Conservation (phyloP, 495 filamentous ascomycete species). For the Parathielavia hyrcaniae region DNA sequence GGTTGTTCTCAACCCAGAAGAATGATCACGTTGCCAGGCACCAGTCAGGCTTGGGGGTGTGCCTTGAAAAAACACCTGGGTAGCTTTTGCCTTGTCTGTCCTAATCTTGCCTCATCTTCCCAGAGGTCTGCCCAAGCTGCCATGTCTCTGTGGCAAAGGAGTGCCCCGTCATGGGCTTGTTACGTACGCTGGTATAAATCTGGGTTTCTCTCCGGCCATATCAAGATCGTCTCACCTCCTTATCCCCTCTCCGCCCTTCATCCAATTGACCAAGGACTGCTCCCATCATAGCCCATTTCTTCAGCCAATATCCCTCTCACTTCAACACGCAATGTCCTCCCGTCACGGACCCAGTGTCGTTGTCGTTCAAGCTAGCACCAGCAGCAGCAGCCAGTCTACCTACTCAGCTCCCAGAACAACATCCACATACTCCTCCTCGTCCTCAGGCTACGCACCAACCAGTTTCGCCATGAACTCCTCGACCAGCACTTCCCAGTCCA, state of each 20-base stretch:
- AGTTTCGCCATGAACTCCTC: slow-evolving; percentile 16
- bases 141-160: background rate
- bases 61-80: slow-evolving; percentile 23
- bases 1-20: slow-evolving; percentile 12
- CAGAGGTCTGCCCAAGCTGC: slow-evolving; percentile 3
- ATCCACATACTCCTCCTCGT: slow-evolving; percentile 15
- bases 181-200: background rate
- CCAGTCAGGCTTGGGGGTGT: slow-evolving; percentile 21
- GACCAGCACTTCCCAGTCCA: slow-evolving; percentile 3
- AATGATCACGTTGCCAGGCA: slow-evolving; percentile 13
- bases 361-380: slow-evolving; percentile 8
- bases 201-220: background rate
- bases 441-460: slow-evolving; percentile 6
- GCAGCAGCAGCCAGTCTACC: slow-evolving; percentile 1
- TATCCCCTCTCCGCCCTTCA: too few species aligned
- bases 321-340: slow-evolving; percentile 17
- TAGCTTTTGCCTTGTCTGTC: slow-evolving; percentile 6
- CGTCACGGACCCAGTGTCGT: slow-evolving; percentile 8
- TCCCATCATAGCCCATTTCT: background rate
- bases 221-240: too few species aligned
- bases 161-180: background rate
- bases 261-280: background rate
- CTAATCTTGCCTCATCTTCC: background rate
- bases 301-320: background rate
- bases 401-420: slow-evolving; percentile 14